Evolutionary conservation across 176 grass and related monocot genomes (phyloP).

Genomic region (Aegilops longissima): DNA sequence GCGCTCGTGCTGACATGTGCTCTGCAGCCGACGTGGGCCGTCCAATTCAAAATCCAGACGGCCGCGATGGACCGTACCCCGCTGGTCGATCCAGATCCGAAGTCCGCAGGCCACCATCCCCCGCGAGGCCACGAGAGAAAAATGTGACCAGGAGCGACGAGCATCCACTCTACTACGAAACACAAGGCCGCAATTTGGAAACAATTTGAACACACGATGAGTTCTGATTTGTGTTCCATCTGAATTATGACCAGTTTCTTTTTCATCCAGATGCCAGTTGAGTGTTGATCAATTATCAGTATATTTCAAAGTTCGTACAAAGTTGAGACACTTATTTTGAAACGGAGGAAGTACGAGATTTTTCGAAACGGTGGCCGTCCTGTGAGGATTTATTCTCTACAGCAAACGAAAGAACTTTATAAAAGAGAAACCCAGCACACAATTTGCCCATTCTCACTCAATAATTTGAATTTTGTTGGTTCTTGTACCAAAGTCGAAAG

Average conservation of each 20-base stretch:
- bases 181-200: not conserved
- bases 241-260: not conserved
- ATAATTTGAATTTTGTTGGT: not conserved
- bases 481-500: not conserved
- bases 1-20: not conserved
- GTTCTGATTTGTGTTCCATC: not conserved
- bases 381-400: not conserved
- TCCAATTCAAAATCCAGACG: constrained; percentile 27
- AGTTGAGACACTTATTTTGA: no score
- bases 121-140: no score
- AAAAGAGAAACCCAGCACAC: not conserved
- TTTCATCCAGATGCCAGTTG: not conserved
- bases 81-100: not conserved
- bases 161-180: not conserved
- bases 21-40: not conserved
- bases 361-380: no score
- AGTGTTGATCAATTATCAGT: not conserved
- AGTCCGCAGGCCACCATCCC: not conserved
- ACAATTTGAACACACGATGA: not conserved
- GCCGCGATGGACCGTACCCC: not conserved
- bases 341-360: no score
- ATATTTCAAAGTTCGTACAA: no score
- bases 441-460: not conserved
- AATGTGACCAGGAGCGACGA: not conserved
- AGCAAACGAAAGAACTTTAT: not conserved